Conservation (phyloP, 306 rosid species). For the Cyamopsis tetragonoloba region DNA sequence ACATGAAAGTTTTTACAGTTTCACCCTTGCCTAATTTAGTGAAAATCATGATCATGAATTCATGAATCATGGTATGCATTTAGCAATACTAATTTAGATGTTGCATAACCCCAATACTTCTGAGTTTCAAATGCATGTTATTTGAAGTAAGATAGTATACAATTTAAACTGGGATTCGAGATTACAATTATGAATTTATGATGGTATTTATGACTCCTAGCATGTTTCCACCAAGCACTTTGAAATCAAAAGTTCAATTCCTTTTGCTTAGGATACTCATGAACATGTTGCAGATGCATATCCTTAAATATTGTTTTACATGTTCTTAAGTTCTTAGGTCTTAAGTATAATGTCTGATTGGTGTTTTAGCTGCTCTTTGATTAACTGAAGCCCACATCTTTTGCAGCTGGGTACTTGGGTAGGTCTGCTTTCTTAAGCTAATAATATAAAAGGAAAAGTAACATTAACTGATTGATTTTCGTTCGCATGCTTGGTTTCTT, state of each 20-base stretch:
- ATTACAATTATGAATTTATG: no score
- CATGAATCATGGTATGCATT: no score
- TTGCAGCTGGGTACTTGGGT: neutral
- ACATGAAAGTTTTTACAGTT: slow-evolving; percentile 2
- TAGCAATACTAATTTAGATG: no score
- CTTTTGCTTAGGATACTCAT: no score
- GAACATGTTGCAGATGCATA: neutral
- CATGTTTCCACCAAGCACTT: neutral
- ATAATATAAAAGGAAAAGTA: slow-evolving; percentile 1
- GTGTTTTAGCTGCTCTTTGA: slow-evolving; percentile 14
- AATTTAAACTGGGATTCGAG: no score
- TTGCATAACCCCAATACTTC: neutral
- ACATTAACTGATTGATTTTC: neutral
- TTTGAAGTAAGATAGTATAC: neutral
- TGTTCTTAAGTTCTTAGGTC: neutral
- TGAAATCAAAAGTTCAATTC: no score
- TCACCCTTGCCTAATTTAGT: neutral
- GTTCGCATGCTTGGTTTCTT: slow-evolving; percentile 19
- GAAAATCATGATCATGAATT: no score
- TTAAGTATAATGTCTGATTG: neutral
- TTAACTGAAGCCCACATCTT: neutral
- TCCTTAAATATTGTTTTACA: neutral
- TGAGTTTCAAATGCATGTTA: neutral
- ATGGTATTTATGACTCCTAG: no score
- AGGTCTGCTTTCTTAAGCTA: neutral